Evolutionary conservation across 192 early-diverging fungal genomes (phyloP).

Genomic region (Coemansia sp.): DNA sequence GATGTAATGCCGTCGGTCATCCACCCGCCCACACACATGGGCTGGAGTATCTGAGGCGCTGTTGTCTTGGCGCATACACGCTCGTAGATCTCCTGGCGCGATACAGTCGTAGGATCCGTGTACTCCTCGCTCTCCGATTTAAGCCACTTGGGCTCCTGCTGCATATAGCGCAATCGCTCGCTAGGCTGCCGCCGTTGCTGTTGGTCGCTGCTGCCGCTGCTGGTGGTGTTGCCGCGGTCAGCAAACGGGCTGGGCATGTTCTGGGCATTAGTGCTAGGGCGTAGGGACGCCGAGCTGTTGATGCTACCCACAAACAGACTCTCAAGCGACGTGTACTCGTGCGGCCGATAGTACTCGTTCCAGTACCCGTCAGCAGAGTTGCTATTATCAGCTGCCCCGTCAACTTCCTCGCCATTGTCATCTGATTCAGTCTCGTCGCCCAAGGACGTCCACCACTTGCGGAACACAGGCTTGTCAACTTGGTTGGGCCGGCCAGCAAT

Average conservation of each 20-base stretch:
- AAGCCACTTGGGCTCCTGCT: slow-evolving; percentile 48
- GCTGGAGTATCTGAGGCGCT: slow-evolving; percentile 21
- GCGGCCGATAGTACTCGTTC: slow-evolving; percentile 85
- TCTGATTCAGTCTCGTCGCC: slow-evolving; percentile 12
- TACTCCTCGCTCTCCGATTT: slow-evolving; percentile 35
- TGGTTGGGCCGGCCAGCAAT: slow-evolving; percentile 28
- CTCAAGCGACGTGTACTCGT: slow-evolving; percentile 72
- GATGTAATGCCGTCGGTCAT: slow-evolving; percentile 52
- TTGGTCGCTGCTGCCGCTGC: background rate
- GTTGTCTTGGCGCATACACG: slow-evolving; percentile 41
- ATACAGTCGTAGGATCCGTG: slow-evolving; percentile 25
- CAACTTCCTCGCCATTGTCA: slow-evolving; percentile 5
- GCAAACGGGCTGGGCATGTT: slow-evolving; percentile 42
- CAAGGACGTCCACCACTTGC: slow-evolving; percentile 43
- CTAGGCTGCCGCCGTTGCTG: background rate
- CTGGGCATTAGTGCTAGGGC: slow-evolving; percentile 16
- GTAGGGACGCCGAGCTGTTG: slow-evolving; percentile 67
- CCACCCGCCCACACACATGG: slow-evolving; percentile 45
- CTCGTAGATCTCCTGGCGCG: slow-evolving; percentile 33
- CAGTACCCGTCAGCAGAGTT: slow-evolving; percentile 63
- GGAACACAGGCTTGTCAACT: slow-evolving; percentile 36
- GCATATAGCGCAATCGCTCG: slow-evolving; percentile 10
- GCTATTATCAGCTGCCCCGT: slow-evolving; percentile 15
- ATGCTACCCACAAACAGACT: slow-evolving; percentile 82
- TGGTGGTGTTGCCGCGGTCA: slow-evolving; percentile 13